Evolutionary conservation across 768 basidiomycete genomes (phyloP), one percentile per base, ranked within the genome.

Genomic region (Porphyrellus cyaneotinctus): DNA sequence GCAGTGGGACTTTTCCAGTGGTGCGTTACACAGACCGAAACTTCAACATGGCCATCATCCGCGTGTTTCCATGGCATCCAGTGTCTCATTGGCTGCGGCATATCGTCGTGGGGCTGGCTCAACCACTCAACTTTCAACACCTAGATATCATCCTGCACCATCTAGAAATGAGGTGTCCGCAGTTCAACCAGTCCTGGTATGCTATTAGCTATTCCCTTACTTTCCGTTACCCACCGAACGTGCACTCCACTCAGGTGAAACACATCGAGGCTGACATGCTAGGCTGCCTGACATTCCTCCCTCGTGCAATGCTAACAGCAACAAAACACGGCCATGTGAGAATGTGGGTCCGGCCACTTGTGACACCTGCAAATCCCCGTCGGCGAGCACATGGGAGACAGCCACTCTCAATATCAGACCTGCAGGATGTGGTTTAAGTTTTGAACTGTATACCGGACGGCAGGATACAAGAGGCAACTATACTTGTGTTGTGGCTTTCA

Each of bases 1-100:
- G 32, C 58, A 93, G 91, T 97, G 94, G 94, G 94, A 95, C 68
- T 97, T 95, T 65, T 93, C 88, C 5, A 89, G 88, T 58, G 90
- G 92, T 24, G 84, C 85, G 6, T 72, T 97, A n/a, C 94, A 95
- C 64, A 78, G 93, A 52, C 92, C 93, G 23, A 90, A 94, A 67
- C 73, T 83, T 41, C 83, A 84, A 61, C 81, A 79, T 62, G 73
- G 80, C 17, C 84, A 87, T 55, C 82, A 88, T 51, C 85, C 87
- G 49, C 83, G 89, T 33, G 74, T 85, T 64, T 88, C 90, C 13
- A 80, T 88, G 74, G 83, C 88, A 12, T 91, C 91, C 13, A 84
- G 82, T 0, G 67, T 90, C 20, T 95, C 93, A 0, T 72, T 95
- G 11, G 79, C 82, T 8, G 77, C 81, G 10, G 80, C 79, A 9